A percentile compares a stretch with the other conserved stretches of the same genome.
Conservation (phyloP, 805 yeast genomes). For the Yarrowia sp. region DNA sequence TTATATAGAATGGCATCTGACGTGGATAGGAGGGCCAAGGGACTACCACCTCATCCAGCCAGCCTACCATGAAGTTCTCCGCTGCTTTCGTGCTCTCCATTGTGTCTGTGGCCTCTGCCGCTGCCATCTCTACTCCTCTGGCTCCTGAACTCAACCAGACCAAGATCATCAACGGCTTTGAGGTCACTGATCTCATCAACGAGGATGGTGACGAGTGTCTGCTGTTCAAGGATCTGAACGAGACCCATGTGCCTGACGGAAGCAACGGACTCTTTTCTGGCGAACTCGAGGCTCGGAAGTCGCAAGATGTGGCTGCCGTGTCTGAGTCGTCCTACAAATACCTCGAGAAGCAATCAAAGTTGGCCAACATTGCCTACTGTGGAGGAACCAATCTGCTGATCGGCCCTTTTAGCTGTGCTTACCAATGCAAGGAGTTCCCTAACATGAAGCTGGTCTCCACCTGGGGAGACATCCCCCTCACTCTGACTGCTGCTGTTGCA, state of each 20-base stretch:
- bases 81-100: background rate
- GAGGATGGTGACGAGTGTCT: slow-evolving; percentile 3
- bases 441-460: slow-evolving; percentile 21
- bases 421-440: slow-evolving; percentile 34
- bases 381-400: slow-evolving; percentile 8
- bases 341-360: slow-evolving; percentile 22
- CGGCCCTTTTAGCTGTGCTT: slow-evolving; percentile 11
- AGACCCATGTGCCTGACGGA: background rate
- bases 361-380: slow-evolving; percentile 32
- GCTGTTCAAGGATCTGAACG: slow-evolving; percentile 6
- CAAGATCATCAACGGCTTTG: slow-evolving; percentile 9
- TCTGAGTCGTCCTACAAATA: background rate
- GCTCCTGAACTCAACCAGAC: background rate
- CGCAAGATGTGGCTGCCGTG: slow-evolving; percentile 6
- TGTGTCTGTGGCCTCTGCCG: background rate
- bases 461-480: slow-evolving; percentile 3
- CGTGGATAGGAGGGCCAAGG: background rate
- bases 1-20: background rate
- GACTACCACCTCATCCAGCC: background rate
- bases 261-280: background rate
- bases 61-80: slow-evolving; percentile 2
- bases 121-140: slow-evolving; percentile 3
- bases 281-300: background rate
- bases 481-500: slow-evolving; percentile 9
- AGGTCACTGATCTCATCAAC: background rate